These are phyloP conservation scores for Podila horticola DNA, from an alignment of 192 early-diverging fungal species.

Conservation along the genomic window DNA sequence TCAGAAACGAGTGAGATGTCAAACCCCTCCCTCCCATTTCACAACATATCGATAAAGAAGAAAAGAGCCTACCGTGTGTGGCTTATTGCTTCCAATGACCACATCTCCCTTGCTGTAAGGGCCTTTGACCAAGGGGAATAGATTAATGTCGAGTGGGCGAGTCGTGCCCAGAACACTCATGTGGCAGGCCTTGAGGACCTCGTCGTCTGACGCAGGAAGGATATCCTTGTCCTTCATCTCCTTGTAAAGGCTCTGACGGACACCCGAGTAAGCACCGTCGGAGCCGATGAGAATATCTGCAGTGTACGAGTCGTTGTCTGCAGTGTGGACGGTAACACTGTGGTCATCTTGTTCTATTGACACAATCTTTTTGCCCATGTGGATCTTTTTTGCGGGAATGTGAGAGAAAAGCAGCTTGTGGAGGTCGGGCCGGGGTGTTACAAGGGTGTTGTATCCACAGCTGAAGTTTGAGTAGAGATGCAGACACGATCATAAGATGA, in stretches of 20 bases:
- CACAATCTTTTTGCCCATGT: not conserved
- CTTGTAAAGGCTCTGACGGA: constrained; percentile 20
- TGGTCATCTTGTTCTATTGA: constrained; percentile 1
- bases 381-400: not conserved
- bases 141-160: constrained; percentile 3
- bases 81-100: constrained; percentile 1
- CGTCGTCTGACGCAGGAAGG: constrained; percentile 13
- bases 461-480: not conserved
- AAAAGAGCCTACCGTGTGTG: constrained; percentile 2
- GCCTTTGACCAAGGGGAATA: not conserved
- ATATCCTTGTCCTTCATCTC: not conserved
- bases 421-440: not conserved
- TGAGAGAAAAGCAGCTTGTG: not conserved
- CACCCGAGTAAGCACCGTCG: constrained; percentile 23
- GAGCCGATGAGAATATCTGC: constrained; percentile 10
- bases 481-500: no score
- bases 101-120: not conserved
- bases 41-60: no score
- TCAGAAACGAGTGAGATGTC: not conserved
- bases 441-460: not conserved
- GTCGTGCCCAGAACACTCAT: constrained; percentile 22
- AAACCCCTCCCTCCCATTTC: not conserved
- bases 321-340: not conserved
- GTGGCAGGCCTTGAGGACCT: constrained; percentile 8
- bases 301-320: not conserved